Base-by-base conservation (phyloP, 1,284 basidiomycete species). In the Megacollybia platyphylla region DNA sequence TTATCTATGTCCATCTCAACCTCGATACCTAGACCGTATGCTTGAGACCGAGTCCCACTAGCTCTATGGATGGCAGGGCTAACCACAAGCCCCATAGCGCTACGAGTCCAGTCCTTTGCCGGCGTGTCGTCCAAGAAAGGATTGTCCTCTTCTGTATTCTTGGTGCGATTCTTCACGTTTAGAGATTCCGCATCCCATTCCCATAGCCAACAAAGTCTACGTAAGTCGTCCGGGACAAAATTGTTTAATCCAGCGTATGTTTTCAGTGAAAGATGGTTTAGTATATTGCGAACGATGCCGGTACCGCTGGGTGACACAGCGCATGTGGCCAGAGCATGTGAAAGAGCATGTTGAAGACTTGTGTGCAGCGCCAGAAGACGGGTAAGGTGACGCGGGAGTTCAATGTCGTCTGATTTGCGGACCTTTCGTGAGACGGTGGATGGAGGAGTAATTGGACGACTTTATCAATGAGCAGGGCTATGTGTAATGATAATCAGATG, bases 131-230 rank as follows among this genome's bases (percentile, higher is more conserved):
- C 70, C 50, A 85, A 60, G 64, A 86, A 86, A 36, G 84, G 83
- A 52, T 86, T 86, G 13, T 86, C 83, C 4, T 74, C 74, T 4
- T 67, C 56, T 6, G 41, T 27, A 5, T 52, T 48, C 11, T 42
- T 36, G 2, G n/a, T 35, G 8, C 5, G 27, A 24, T 7, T 32
- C n/a, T 11, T 34, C 11, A 11, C 15, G 11, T 40, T 26, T n/a
- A 34, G 8, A n/a, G 40, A 31, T 3, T 3, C n/a, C 8, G 28
- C 70, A 52, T 86, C 76, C 85, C 86, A 88, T 55, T 88, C 85
- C 84, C 86, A 87, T n/a, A 88, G 48, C 86, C 86, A 88, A 58
- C 86, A 87, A 9, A 88, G 65, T 45, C 80, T 70, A 47, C 65
- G 72, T 36, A 88, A 64, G 52, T 86, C 85, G 41, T 79, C 72